Conservation (phyloP, 768 basidiomycete genomes). For the Xerocomus potaroensis region DNA sequence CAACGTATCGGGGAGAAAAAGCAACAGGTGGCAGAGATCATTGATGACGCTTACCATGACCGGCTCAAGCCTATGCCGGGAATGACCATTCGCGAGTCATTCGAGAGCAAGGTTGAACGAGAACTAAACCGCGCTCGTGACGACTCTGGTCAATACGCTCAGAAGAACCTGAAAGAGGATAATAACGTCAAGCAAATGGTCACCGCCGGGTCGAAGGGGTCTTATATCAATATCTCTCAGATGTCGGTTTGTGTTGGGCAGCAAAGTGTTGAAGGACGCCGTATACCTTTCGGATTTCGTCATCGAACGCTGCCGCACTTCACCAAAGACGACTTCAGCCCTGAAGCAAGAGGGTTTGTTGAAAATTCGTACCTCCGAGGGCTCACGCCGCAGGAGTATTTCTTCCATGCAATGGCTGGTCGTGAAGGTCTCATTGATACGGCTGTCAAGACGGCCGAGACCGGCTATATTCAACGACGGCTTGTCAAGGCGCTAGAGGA, state of each 20-base stretch:
- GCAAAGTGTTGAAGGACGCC: slow-evolving; percentile 96
- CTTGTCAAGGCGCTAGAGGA: slow-evolving; percentile 98
- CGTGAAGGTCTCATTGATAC: slow-evolving; percentile 99
- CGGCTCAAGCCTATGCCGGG: slow-evolving; percentile 86
- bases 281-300: slow-evolving; percentile 97
- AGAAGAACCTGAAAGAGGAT: slow-evolving; percentile 95
- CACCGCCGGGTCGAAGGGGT: slow-evolving; percentile 97
- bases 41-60: slow-evolving; percentile 82
- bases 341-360: slow-evolving; percentile 96
- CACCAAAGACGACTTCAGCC: slow-evolving; percentile 97
- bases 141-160: slow-evolving; percentile 91
- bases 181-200: slow-evolving; percentile 99
- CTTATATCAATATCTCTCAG: slow-evolving; percentile 99
- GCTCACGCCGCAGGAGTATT: slow-evolving; percentile 96
- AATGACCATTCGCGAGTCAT: slow-evolving; percentile 99
- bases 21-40: slow-evolving; percentile 68
- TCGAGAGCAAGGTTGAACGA: slow-evolving; percentile 88
- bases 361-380: slow-evolving; percentile 98
- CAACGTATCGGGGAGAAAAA: slow-evolving; percentile 80
- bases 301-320: slow-evolving; percentile 97
- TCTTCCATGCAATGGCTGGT: slow-evolving; percentile 99
- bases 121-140: slow-evolving; percentile 95
- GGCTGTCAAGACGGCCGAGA: slow-evolving; percentile 99
- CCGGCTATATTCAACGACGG: slow-evolving; percentile 97
- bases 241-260: slow-evolving; percentile 99